Evolutionary conservation across 2,329 filamentous ascomycete species (phyloP).

Genomic region (Aureobasidium sp.): DNA sequence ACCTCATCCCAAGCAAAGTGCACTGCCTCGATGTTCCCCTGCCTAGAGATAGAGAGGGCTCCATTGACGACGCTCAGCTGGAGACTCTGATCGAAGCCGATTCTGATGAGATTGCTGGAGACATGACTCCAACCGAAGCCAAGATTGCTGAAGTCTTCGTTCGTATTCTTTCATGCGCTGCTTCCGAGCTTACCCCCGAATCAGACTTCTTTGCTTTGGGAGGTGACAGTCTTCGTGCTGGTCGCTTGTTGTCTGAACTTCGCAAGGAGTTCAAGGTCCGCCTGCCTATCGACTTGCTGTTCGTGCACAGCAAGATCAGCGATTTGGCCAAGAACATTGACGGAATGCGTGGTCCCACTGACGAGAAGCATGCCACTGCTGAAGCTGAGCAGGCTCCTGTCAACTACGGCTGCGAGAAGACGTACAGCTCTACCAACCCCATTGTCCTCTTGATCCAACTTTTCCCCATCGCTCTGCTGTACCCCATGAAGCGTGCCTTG

Average conservation of each 20-base stretch:
- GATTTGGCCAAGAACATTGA: constrained; percentile 33
- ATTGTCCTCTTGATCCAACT: constrained; percentile 44
- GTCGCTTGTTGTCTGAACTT: constrained; percentile 42
- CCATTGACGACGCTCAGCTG: constrained; percentile 18
- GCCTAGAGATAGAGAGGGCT: constrained; percentile 18
- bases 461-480: constrained; percentile 41
- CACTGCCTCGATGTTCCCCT: constrained; percentile 21
- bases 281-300: constrained; percentile 44
- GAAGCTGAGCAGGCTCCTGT: constrained; percentile 14
- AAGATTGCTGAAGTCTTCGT: constrained; percentile 40
- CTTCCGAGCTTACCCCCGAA: constrained; percentile 30
- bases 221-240: constrained; percentile 47
- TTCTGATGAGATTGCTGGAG: not conserved
- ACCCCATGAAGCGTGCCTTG: constrained; percentile 43
- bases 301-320: constrained; percentile 39
- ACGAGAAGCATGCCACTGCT: constrained; percentile 8
- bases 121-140: constrained; percentile 23
- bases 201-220: constrained; percentile 47
- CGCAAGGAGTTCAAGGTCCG: constrained; percentile 42
- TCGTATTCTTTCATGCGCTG: constrained; percentile 34
- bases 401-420: constrained; percentile 29
- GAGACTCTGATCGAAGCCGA: constrained; percentile 10
- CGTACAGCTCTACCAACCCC: constrained; percentile 42
- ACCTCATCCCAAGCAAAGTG: constrained; percentile 22
- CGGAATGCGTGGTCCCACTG: constrained; percentile 16